A percentile compares a stretch with the other conserved stretches of the same genome.
Conservation (phyloP, 768 basidiomycete species). For the Boletus reticuloceps region DNA sequence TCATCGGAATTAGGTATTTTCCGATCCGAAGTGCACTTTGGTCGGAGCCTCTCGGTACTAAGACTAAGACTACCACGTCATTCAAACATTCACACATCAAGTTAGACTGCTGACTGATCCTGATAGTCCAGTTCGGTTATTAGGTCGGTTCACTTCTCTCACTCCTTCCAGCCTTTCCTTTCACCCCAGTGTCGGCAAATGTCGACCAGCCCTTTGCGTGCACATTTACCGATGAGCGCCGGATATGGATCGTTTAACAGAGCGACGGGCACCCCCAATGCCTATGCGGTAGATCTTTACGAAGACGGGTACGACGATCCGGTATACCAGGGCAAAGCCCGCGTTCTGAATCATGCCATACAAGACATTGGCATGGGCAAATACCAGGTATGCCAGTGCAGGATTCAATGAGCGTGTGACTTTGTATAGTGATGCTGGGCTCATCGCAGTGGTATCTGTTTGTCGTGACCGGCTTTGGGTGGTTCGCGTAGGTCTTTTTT, state of each 20-base stretch:
- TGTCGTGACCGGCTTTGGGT: slow-evolving; percentile 40
- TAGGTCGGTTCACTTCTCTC: too few species aligned
- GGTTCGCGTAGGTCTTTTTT: slow-evolving; percentile 35
- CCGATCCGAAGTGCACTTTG: too few species aligned
- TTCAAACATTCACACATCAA: too few species aligned
- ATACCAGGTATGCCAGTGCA: slow-evolving; percentile 43
- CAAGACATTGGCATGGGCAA: slow-evolving; percentile 57
- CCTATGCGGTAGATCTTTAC: slow-evolving; percentile 26
- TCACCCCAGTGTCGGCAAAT: neutral
- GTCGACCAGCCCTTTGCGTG: neutral
- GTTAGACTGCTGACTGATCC: too few species aligned
- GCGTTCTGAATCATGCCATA: slow-evolving; percentile 43
- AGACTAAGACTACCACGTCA: too few species aligned
- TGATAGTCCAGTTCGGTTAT: too few species aligned
- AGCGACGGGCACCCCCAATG: too few species aligned
- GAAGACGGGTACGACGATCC: slow-evolving; percentile 40
- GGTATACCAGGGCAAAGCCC: slow-evolving; percentile 49
- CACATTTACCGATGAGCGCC: neutral
- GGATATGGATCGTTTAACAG: neutral
- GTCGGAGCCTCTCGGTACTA: too few species aligned
- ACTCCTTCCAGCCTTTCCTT: too few species aligned
- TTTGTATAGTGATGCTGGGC: neutral
- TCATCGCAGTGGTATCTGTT: slow-evolving; percentile 37
- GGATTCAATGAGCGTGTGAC: neutral
- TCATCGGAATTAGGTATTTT: too few species aligned